Conservation (phyloP, 2,329 filamentous ascomycete genomes). For the Endoconidiophora laricicola region DNA sequence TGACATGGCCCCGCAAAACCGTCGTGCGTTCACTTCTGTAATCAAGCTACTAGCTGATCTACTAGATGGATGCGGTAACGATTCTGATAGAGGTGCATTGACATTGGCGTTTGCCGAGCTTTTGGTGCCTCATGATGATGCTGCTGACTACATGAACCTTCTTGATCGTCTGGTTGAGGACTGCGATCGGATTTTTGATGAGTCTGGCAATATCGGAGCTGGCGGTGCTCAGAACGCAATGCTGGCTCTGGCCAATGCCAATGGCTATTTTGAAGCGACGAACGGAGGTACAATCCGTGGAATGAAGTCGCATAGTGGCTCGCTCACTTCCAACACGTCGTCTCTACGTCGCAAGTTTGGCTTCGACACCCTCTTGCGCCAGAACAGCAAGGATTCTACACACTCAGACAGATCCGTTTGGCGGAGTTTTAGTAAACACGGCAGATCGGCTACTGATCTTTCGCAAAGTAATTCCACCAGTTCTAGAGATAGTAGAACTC, state of each 20-base stretch:
- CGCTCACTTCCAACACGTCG: slow-evolving; percentile 70
- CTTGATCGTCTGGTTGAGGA: slow-evolving; percentile 81
- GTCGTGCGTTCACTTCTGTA: slow-evolving; percentile 64
- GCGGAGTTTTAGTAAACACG: slow-evolving; percentile 65
- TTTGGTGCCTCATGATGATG: slow-evolving; percentile 42
- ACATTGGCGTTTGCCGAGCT: slow-evolving; percentile 82
- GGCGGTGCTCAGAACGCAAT: slow-evolving; percentile 12
- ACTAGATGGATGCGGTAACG: slow-evolving; percentile 77
- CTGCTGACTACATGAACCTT: slow-evolving; percentile 73
- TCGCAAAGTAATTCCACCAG: slow-evolving; percentile 13
- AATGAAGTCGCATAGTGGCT: slow-evolving; percentile 50
- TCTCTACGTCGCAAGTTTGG: slow-evolving; percentile 75
- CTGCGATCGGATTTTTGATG: slow-evolving; percentile 74
- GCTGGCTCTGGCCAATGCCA: slow-evolving; percentile 19
- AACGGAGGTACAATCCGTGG: slow-evolving; percentile 31
- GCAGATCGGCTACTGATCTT: slow-evolving; percentile 11
- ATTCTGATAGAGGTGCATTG: slow-evolving; percentile 74
- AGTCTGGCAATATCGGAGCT: slow-evolving; percentile 19
- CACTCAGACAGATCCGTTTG: slow-evolving; percentile 43
- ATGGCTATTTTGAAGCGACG: slow-evolving; percentile 37
- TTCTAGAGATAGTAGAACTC: slow-evolving; percentile 37
- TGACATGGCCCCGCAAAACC: slow-evolving; percentile 53
- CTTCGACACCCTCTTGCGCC: slow-evolving; percentile 56
- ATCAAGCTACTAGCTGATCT: slow-evolving; percentile 77
- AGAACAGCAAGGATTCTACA: slow-evolving; percentile 48